phyloP scores from a whole-genome alignment of 2,329 filamentous ascomycete species.

The Colletotrichum sp. region DNA sequence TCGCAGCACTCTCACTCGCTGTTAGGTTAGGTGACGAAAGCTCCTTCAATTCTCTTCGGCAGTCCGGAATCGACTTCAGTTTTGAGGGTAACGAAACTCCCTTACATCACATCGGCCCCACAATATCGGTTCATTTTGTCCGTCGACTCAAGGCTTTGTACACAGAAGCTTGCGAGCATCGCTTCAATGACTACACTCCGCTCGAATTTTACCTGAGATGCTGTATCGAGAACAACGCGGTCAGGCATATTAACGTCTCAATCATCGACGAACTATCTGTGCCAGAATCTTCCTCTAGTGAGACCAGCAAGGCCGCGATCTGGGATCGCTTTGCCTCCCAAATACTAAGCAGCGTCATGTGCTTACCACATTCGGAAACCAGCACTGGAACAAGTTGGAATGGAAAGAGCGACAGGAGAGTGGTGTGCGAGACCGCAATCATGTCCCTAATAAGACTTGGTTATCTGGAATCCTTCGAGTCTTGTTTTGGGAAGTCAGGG shows the following conservation, averaged over 20 bases:
- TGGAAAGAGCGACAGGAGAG: no score
- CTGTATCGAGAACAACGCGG: fast-evolving
- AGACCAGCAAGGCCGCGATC: neutral
- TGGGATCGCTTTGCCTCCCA: neutral
- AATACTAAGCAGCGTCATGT: neutral
- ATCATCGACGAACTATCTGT: neutral
- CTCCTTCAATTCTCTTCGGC: neutral
- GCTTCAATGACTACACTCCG: neutral
- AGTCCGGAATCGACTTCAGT: neutral
- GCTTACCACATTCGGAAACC: no score
- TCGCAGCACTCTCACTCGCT: neutral
- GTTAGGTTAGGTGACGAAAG: neutral
- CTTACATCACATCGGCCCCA: neutral
- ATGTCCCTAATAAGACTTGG: no score
- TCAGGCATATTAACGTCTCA: fast-evolving
- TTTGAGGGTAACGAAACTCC: neutral
- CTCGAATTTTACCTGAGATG: neutral
- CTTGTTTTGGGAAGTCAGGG: neutral
- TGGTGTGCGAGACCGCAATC: no score
- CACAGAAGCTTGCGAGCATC: fast-evolving
- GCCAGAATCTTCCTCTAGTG: no score
- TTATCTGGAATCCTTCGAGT: neutral
- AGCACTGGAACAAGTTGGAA: no score
- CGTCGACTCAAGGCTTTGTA: neutral
- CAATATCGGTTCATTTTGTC: fast-evolving